These are phyloP conservation scores for Hyphopichia khmerensis DNA, from an alignment of 1,139 yeast species.

Conservation along the genomic window DNA sequence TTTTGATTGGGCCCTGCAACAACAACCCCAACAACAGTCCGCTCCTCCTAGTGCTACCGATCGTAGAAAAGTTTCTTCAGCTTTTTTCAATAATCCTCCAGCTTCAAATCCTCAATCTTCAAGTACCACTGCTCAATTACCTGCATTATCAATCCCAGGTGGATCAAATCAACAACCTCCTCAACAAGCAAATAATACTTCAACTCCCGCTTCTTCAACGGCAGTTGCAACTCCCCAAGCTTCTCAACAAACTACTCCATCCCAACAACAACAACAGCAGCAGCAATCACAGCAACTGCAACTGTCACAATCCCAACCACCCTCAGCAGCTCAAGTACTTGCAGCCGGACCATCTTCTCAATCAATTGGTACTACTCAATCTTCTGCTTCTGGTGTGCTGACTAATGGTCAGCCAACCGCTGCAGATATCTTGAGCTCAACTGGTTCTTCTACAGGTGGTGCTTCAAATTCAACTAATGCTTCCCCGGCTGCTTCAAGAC, in stretches of 20 bases:
- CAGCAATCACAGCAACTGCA: background rate
- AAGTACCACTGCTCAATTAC: background rate
- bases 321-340: constrained; percentile 13
- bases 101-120: background rate
- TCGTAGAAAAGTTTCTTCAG: constrained; percentile 36
- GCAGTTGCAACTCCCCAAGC: background rate
- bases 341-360: constrained; percentile 10
- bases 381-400: constrained; percentile 13
- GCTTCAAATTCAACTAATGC: background rate
- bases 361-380: constrained; percentile 5
- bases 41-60: constrained; percentile 8
- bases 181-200: constrained; percentile 10
- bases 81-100: constrained; percentile 24
- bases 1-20: constrained; percentile 30
- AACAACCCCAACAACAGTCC: constrained; percentile 2
- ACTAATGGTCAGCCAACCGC: constrained; percentile 7
- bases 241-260: constrained; percentile 1
- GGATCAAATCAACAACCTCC: background rate
- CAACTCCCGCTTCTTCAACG: constrained; percentile 10
- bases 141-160: constrained; percentile 1
- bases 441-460: background rate
- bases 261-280: background rate
- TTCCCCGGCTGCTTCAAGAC: constrained; percentile 9
- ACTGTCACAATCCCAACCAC: background rate
- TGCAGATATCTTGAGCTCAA: background rate